Evolutionary conservation across 2,329 filamentous ascomycete genomes (phyloP).

Genomic region (Biscogniauxia marginata): DNA sequence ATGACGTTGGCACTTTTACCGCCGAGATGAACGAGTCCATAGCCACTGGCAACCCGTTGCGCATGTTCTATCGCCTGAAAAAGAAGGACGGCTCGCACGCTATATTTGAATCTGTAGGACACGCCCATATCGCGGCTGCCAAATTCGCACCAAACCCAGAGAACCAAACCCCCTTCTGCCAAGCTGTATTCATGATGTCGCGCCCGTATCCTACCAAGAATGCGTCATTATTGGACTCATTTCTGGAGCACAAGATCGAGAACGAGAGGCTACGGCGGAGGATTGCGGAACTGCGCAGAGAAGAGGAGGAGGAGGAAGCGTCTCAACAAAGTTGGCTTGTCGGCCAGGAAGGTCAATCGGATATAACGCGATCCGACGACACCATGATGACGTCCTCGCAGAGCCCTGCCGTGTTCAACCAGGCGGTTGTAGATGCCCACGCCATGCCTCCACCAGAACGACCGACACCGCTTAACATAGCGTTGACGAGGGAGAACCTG

Average conservation of each 20-base stretch:
- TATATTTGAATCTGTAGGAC: constrained; percentile 90
- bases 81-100: constrained; percentile 68
- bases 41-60: constrained; percentile 72
- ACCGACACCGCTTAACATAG: constrained; percentile 59
- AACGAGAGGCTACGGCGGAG: constrained; percentile 83
- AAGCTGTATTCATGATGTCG: constrained; percentile 92
- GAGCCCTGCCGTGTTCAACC: constrained; percentile 31
- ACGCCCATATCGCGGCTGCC: constrained; percentile 79
- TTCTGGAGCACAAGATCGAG: constrained; percentile 94
- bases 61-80: constrained; percentile 84
- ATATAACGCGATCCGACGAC: constrained; percentile 50
- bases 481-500: constrained; percentile 76
- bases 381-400: constrained; percentile 37
- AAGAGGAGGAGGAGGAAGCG: constrained; percentile 80
- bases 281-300: constrained; percentile 79
- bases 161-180: constrained; percentile 69
- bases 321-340: constrained; percentile 60
- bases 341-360: constrained; percentile 56
- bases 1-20: constrained; percentile 80
- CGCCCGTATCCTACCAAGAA: constrained; percentile 89
- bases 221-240: constrained; percentile 81
- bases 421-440: constrained; percentile 40
- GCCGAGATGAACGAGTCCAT: constrained; percentile 89
- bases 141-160: constrained; percentile 61
- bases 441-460: constrained; percentile 67